These are phyloP conservation scores for Lactarius deliciosus DNA, from an alignment of 768 basidiomycete species.

Conservation along the genomic window DNA sequence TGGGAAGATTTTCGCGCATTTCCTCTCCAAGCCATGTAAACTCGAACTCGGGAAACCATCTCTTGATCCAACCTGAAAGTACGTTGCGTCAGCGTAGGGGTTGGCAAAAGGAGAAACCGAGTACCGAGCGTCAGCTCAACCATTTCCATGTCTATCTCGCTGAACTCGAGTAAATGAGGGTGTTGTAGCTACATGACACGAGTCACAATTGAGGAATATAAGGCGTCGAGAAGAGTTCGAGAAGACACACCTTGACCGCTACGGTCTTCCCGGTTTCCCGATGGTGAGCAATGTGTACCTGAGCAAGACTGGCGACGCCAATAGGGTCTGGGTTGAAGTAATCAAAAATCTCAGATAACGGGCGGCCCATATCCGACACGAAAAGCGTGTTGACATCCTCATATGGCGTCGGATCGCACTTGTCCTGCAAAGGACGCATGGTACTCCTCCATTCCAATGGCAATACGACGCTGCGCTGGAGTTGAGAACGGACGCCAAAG, in stretches of 20 bases:
- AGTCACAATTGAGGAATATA: slow-evolving; percentile 16
- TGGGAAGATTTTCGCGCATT: slow-evolving; percentile 88
- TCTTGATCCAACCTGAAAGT: slow-evolving; percentile 73
- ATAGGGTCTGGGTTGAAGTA: slow-evolving; percentile 87
- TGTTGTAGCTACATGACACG: slow-evolving; percentile 69
- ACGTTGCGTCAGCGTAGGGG: slow-evolving; percentile 13
- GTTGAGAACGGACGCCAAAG: slow-evolving; percentile 32
- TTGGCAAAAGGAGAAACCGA: slow-evolving; percentile 24
- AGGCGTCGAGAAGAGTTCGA: slow-evolving; percentile 8
- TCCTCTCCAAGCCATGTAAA: slow-evolving; percentile 90
- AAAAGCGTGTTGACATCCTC: slow-evolving; percentile 77
- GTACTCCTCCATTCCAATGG: slow-evolving; percentile 63
- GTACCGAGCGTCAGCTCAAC: slow-evolving; percentile 70
- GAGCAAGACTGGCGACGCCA: slow-evolving; percentile 94
- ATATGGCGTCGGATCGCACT: slow-evolving; percentile 86
- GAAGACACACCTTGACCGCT: slow-evolving; percentile 72
- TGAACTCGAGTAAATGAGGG: slow-evolving; percentile 90
- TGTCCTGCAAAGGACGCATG: slow-evolving; percentile 77
- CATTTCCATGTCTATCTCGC: slow-evolving; percentile 86
- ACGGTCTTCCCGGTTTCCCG: slow-evolving; percentile 69
- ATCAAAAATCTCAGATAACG: slow-evolving; percentile 73
- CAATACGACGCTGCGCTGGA: slow-evolving; percentile 46
- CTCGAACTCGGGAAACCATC: slow-evolving; percentile 94
- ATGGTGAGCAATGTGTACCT: slow-evolving; percentile 85
- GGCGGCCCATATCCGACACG: slow-evolving; percentile 69